Evolutionary conservation across 306 rosid species (phyloP), one percentile per base, ranked within the genome.

Genomic region (Rosa multiflora): DNA sequence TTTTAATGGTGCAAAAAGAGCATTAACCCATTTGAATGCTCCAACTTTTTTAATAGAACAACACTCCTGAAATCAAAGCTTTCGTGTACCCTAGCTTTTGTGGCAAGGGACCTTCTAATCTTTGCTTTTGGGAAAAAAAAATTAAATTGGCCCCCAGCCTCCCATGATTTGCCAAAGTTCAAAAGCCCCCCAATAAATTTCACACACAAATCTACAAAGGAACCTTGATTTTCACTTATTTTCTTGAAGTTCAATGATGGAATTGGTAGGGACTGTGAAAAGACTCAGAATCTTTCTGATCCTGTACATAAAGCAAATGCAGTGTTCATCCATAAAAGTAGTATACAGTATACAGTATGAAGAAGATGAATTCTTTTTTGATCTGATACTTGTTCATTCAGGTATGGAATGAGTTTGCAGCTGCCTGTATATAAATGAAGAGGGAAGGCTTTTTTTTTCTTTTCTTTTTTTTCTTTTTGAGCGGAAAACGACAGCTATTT

Each of bases 1-100:
- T 84, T 79, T 68, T 81, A 80, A 14, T 84, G 90, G 94, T 84
- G 90, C 92, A 90, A 85, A 86, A 53, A 76, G 47, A n/a, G 44
- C 72, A 46, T 8, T n/a, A 74, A 68, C 49, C 70, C 55, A 62
- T 43, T 75, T 15, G 70, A 75, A 61, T 61, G 20, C 11, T 56
- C 40, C 68, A 11, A 12, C 37, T 26, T 5, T 46, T 23, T 6
- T 21, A 70, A 47, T 70, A 12, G 39, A 70, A 35, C 49, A 73
- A 26, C 43, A 23, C 61, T 17, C 18, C 20, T 48, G 43, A 47
- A 48, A 72, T 29, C 26, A 48, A 58, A 42, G 48, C 21, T 74
- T 58, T 55, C 68, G 44, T 37, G 51, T 64, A 43, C 39, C 29
- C 55, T 21, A 35, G 70, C 70, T 37, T 35, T 72, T 51, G 20